Conservation (phyloP, 768 basidiomycete species). For the Coprinopsis marcescibilis region DNA sequence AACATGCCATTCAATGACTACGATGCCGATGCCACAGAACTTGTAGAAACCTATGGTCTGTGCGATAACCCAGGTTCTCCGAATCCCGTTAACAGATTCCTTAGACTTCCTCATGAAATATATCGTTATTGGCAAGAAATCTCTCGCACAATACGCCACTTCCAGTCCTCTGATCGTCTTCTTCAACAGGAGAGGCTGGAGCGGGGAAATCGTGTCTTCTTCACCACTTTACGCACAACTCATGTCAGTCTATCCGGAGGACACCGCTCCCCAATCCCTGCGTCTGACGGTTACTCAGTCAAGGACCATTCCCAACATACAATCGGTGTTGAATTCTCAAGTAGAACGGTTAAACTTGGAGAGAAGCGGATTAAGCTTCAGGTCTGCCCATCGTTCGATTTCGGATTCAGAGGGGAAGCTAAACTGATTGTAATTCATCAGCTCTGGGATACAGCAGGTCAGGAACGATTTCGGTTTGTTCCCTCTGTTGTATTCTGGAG, state of each 20-base stretch:
- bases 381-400: constrained; percentile 39
- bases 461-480: constrained; percentile 82
- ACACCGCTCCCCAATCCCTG: constrained; percentile 2
- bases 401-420: constrained; percentile 13
- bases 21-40: constrained; percentile 82
- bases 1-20: constrained; percentile 61
- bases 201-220: constrained; percentile 96
- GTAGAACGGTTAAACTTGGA: constrained; percentile 85
- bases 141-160: constrained; percentile 7
- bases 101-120: constrained; percentile 98
- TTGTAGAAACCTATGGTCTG: constrained; percentile 90
- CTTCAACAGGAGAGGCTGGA: constrained; percentile 78
- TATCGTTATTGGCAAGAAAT: constrained; percentile 80
- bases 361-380: constrained; percentile 95
- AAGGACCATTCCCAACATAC: constrained; percentile 97
- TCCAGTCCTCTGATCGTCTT: constrained; percentile 3
- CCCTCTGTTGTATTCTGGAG: constrained; percentile 1
- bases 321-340: constrained; percentile 97
- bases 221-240: constrained; percentile 94
- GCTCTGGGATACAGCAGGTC: constrained; percentile 98
- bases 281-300: constrained; percentile 46
- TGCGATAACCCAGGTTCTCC: constrained; percentile 1
- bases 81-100: constrained; percentile 17
- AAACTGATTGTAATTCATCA: constrained; percentile 27
- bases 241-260: constrained; percentile 56